Evolutionary conservation across 805 yeast genomes (phyloP), one percentile per base, ranked within the genome.

Genomic region (Cyberlindnera saturnus): DNA sequence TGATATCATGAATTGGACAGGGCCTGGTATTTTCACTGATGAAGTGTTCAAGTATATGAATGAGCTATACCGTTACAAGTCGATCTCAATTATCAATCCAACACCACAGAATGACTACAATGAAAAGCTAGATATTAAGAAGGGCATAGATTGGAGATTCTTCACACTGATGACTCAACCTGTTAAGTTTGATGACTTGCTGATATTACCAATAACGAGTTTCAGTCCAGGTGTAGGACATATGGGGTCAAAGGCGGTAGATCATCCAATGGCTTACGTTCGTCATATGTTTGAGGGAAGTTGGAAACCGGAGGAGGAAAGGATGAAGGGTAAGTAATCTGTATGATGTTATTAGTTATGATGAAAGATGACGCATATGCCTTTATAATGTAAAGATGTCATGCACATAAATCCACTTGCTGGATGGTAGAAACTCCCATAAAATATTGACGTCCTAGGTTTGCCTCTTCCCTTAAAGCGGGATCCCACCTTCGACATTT

Each of bases 1-100:
- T 17, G 89, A 83, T 57, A 76, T 88, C 41, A 86, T 88, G 95
- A 76, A 83, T 56, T 87, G 96, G 96, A 87, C 98, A 0, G 99
- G 99, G 0, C 96, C 98, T 0, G 98, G 95, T 1, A 78, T 88
- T 18, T 93, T 90, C 79, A 91, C 99, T 0, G 98, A 93, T 60
- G 66, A 77, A 9, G 71, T 93, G 18, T 88, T 93, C 62, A 79
- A 75, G 37, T 89, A 91, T 62, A 70, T 91, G 52, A 84, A 84
- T 62, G 82, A 80, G 19, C 48, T 49, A 5, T 46, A 6, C 41
- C 38, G n/a, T 18, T 42, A 7, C 35, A 38, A 9, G 36, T 39
- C 7, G 18, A 37, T 5, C 7, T 45, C 2, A 38, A 42, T 52
- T n/a, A 42, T 51, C 6, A 55, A 50, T 36, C 36, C 37, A 5